Percentiles rank a stretch among this genome's conserved stretches.
Evolutionary conservation across 2,329 filamentous ascomycete species (phyloP).

Genomic region (Botrytis fragariae): DNA sequence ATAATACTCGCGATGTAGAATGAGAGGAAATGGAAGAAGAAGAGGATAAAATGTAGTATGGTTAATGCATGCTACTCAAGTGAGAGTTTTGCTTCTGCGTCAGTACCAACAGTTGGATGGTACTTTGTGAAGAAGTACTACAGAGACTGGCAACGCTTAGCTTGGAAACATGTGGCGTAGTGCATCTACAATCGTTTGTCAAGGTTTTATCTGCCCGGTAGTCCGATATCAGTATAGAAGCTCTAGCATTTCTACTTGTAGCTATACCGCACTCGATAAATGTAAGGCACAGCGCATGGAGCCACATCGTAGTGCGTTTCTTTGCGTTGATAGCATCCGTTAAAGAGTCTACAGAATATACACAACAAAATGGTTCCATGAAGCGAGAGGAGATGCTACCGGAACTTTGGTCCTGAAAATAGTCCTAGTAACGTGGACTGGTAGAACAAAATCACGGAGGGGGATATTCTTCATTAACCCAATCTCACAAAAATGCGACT

Average conservation of each 20-base stretch:
- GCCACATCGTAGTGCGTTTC: neutral
- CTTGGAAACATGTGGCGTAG: neutral
- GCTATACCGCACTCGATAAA: neutral
- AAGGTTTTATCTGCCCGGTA: neutral
- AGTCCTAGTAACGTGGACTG: neutral
- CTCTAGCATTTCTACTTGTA: neutral
- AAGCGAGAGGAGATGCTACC: neutral
- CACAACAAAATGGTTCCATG: neutral
- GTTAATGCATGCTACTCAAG: neutral
- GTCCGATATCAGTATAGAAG: neutral
- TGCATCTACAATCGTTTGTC: neutral
- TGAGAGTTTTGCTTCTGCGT: neutral
- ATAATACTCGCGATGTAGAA: conserved; percentile 29
- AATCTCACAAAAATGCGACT: neutral
- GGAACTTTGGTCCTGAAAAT: neutral
- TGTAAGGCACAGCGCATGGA: neutral
- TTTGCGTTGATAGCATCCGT: neutral
- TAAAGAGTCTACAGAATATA: neutral
- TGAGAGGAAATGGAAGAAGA: conserved; percentile 20
- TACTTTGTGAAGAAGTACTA: neutral
- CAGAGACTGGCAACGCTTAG: neutral
- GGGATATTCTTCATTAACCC: rapidly evolving
- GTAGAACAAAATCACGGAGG: neutral
- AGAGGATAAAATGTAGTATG: conserved; percentile 15
- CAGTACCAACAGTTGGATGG: neutral